A percentile compares a stretch with the other conserved stretches of the same genome.
Conservation (phyloP, 2,329 filamentous ascomycete species). For the Lachnellula arida region DNA sequence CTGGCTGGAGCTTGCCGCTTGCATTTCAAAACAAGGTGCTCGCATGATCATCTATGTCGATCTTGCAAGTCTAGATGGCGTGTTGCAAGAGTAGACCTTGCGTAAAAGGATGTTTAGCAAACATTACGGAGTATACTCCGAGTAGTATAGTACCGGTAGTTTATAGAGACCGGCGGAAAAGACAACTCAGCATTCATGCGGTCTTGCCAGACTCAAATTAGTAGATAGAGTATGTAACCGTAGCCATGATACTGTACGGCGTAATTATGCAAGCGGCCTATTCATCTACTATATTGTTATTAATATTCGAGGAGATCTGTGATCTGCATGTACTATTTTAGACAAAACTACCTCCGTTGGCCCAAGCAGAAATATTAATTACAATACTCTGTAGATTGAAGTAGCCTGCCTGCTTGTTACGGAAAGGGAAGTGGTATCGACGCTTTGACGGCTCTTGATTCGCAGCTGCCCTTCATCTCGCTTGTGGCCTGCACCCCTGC, state of each 20-base stretch:
- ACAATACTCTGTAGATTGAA: too few species aligned
- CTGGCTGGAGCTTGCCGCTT: neutral
- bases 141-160: too few species aligned
- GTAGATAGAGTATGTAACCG: too few species aligned
- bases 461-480: neutral
- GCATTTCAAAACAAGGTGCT: conserved; percentile 20
- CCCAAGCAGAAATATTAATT: too few species aligned
- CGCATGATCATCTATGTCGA: conserved; percentile 28
- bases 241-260: neutral
- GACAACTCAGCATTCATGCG: too few species aligned
- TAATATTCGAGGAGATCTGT: neutral
- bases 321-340: neutral
- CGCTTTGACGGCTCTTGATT: neutral
- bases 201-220: too few species aligned
- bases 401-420: neutral
- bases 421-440: neutral
- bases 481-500: neutral
- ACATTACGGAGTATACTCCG: too few species aligned
- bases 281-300: too few species aligned
- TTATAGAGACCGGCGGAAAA: too few species aligned
- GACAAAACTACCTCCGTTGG: neutral
- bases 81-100: neutral
- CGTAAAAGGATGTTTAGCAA: too few species aligned
- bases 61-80: conserved; percentile 23
- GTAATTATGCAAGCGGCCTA: neutral